Evolutionary conservation across 345 rosid species (phyloP).

Genomic region (Viola odorata): DNA sequence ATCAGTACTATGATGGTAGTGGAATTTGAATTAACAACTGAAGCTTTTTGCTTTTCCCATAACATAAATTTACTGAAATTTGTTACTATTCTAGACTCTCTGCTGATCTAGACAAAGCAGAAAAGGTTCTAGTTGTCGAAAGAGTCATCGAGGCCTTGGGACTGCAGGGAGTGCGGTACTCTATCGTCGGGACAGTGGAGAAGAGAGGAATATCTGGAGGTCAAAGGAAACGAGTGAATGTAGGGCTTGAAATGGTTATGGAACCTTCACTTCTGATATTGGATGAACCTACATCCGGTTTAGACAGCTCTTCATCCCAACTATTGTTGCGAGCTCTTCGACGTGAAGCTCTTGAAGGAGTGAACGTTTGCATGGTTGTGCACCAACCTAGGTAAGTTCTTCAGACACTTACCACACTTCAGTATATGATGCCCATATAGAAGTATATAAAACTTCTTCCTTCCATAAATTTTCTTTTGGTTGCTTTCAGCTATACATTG

Average conservation of each 20-base stretch:
- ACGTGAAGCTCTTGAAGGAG: slow-evolving; percentile 99
- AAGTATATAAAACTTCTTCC: background rate
- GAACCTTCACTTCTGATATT: slow-evolving; percentile 97
- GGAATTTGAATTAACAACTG: too few species aligned
- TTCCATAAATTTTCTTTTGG: background rate
- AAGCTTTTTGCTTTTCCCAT: too few species aligned
- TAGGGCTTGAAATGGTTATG: slow-evolving; percentile 99
- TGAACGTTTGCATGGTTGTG: slow-evolving; percentile 88
- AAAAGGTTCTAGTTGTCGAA: slow-evolving; percentile 86
- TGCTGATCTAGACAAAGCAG: slow-evolving; percentile 69
- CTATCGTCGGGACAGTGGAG: slow-evolving; percentile 93
- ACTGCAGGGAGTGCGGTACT: slow-evolving; percentile 75
- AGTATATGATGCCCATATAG: background rate
- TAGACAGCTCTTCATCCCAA: slow-evolving; percentile 97
- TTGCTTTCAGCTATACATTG: slow-evolving; percentile 63
- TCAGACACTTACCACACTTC: background rate
- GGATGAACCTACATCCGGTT: slow-evolving; percentile 97
- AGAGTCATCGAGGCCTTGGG: slow-evolving; percentile 90
- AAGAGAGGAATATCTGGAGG: slow-evolving; percentile 99
- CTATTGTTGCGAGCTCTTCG: slow-evolving; percentile 90
- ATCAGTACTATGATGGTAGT: too few species aligned
- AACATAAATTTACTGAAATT: background rate
- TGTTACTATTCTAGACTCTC: slow-evolving; percentile 44
- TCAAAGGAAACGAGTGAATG: slow-evolving; percentile 96
- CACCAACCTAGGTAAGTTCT: slow-evolving; percentile 82